Base-by-base conservation (phyloP, 2,329 filamentous ascomycete genomes). In the Hypoxylon sp. region DNA sequence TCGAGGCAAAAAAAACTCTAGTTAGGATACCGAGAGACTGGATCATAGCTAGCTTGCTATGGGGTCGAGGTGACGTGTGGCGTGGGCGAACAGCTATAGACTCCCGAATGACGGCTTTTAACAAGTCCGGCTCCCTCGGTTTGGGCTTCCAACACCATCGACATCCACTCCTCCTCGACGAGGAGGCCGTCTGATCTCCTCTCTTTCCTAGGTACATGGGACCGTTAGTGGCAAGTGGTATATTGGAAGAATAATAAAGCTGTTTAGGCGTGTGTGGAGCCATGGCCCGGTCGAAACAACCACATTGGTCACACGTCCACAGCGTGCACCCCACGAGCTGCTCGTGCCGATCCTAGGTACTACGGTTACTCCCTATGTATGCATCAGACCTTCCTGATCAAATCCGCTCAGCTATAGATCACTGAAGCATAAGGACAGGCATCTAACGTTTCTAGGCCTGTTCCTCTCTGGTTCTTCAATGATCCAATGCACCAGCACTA, bases 191-290 rank as follows among this genome's bases (percentile, higher is more conserved):
- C 71, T 65, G 71, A 73, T 73, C 72, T 74, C 71, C 70, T 64
- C 67, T 67, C 59, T 57, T 35, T 68, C 58, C 64, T 75, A 73
- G 71, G 69, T 70, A 72, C 63, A 73, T 73, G 59, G 69, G 71
- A 71, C 71, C 68, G 63, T 74, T 74, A 74, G 70, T 71, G 70
- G 70, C 69, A 75, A 70, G 72, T 73, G 73, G 67, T 73, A 74
- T 67, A 66, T 63, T 74, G 74, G 72, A 68, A 71, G 67, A 70
- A 71, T 70, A 73, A 69, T 72, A 70, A 67, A 67, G 67, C 59
- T 71, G 65, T 72, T 75, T 70, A 76, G 74, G 74, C 74, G 72
- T 75, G 74, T 77, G 75, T 77, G 75, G 75, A 77, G 72, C 74
- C 74, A 71, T 74, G 72, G 72, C 74, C 74, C 71, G 74, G 74